Evolutionary conservation across 2,329 filamentous ascomycete genomes (phyloP).

Genomic region (Cladosporium sp.): DNA sequence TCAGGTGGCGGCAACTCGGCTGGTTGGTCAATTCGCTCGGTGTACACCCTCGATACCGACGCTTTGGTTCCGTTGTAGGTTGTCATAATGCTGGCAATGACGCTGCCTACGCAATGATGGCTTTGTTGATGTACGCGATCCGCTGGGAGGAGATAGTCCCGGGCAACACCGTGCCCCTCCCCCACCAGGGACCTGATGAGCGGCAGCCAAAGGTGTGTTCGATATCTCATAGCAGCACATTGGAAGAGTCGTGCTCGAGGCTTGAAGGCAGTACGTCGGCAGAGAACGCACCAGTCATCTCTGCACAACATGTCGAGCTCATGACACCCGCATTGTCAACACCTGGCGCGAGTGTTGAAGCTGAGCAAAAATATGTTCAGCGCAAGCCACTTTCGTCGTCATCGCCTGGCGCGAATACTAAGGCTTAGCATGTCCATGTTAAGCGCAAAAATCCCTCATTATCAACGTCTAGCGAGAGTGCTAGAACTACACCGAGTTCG

Average conservation of each 20-base stretch:
- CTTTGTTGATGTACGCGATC: slow-evolving; percentile 28
- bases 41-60: slow-evolving; percentile 48
- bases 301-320: not conserved
- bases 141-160: slow-evolving; percentile 12
- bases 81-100: slow-evolving; percentile 37
- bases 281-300: not conserved
- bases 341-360: not conserved
- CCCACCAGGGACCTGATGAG: not conserved
- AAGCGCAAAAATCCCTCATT: not conserved
- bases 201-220: not conserved
- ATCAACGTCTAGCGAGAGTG: not conserved
- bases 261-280: not conserved
- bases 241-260: not conserved
- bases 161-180: not conserved
- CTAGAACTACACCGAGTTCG: not conserved
- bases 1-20: slow-evolving; percentile 52
- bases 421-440: not conserved
- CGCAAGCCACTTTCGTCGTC: not conserved
- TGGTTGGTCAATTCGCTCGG: slow-evolving; percentile 67
- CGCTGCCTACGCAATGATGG: slow-evolving; percentile 35
- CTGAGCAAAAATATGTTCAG: not conserved
- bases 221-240: not conserved
- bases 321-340: not conserved
- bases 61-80: slow-evolving; percentile 47
- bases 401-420: not conserved